These are phyloP conservation scores for Galeopsis tetrahit DNA, from an alignment of 257 asterid genomes.

Conservation along the genomic window DNA sequence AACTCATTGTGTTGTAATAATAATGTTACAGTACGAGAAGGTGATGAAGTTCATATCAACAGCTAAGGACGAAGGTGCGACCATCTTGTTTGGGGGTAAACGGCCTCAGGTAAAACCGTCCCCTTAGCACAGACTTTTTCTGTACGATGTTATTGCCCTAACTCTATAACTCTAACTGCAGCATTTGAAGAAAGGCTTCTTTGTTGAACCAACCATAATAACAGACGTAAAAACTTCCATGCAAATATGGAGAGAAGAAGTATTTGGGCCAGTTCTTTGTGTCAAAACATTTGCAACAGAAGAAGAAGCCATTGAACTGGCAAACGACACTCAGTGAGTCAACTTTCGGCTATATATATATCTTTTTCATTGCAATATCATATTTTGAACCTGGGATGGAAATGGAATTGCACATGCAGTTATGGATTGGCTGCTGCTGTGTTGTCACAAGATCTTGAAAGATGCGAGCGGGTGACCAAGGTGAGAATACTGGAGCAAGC, in stretches of 20 bases:
- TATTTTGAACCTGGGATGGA: not conserved
- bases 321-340: slow-evolving; percentile 67
- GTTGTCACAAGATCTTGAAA: slow-evolving; percentile 69
- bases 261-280: slow-evolving; percentile 95
- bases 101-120: slow-evolving; percentile 60
- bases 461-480: slow-evolving; percentile 79
- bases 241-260: slow-evolving; percentile 99
- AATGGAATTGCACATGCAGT: slow-evolving; percentile 20
- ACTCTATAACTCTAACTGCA: slow-evolving; percentile 39
- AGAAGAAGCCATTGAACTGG: slow-evolving; percentile 88
- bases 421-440: slow-evolving; percentile 71
- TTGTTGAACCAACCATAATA: slow-evolving; percentile 68
- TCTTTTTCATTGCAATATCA: not conserved
- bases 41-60: slow-evolving; percentile 61
- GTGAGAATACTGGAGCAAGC: slow-evolving; percentile 39
- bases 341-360: not conserved
- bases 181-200: slow-evolving; percentile 86
- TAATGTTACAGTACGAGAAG: slow-evolving; percentile 60
- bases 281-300: slow-evolving; percentile 86
- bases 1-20: slow-evolving; percentile 4
- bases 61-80: slow-evolving; percentile 76
- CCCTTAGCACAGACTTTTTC: not conserved
- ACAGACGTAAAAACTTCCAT: slow-evolving; percentile 73
- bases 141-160: slow-evolving; percentile 10
- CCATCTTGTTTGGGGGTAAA: slow-evolving; percentile 65